phyloP scores from a whole-genome alignment of 129 eudicot species.

The Flaveria trinervia region DNA sequence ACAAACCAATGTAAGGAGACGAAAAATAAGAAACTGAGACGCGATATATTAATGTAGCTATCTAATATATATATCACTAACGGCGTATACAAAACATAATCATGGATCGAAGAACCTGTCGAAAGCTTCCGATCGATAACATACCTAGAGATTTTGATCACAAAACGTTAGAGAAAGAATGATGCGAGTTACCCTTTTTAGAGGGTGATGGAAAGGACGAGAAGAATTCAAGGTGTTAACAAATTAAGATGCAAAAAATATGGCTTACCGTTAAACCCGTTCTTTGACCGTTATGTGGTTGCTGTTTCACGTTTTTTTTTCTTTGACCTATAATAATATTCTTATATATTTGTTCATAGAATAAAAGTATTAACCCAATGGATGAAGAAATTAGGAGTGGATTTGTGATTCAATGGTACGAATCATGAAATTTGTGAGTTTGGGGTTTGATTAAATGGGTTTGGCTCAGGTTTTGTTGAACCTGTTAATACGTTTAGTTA shows the following conservation, averaged over 20 bases:
- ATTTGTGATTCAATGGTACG: no score
- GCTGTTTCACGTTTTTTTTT: neutral
- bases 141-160: constrained; percentile 17
- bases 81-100: neutral
- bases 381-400: no score
- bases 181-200: constrained; percentile 25
- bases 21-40: neutral
- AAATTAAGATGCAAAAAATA: constrained; percentile 1
- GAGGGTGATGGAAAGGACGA: constrained; percentile 15
- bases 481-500: no score
- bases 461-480: no score
- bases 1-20: neutral
- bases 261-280: constrained; percentile 22
- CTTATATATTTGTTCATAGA: no score
- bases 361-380: no score
- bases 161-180: constrained; percentile 27
- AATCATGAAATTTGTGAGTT: no score
- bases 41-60: neutral
- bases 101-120: neutral
- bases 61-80: neutral
- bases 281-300: neutral
- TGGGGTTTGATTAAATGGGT: no score
- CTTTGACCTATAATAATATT: no score
- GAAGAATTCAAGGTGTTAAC: constrained; percentile 25
- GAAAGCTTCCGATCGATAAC: neutral